Evolutionary conservation across 306 rosid genomes (phyloP).

Genomic region (Prunus mongolica): DNA sequence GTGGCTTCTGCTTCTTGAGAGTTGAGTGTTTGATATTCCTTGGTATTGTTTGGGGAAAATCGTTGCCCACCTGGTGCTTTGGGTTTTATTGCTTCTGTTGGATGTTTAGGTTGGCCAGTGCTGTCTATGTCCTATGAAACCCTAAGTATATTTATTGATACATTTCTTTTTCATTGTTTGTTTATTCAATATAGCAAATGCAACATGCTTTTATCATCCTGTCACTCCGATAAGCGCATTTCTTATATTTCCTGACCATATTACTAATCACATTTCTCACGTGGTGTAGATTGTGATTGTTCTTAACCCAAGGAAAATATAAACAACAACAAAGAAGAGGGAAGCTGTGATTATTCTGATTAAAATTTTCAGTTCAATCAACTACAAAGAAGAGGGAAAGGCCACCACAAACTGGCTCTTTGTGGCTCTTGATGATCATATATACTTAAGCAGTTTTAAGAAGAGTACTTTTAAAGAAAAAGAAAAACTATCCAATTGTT

Average conservation of each 20-base stretch:
- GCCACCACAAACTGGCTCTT: too few species aligned
- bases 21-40: neutral
- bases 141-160: neutral
- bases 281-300: neutral
- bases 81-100: neutral
- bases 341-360: too few species aligned
- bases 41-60: neutral
- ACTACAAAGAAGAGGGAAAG: too few species aligned
- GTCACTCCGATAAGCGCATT: neutral
- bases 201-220: neutral
- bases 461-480: too few species aligned
- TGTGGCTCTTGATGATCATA: too few species aligned
- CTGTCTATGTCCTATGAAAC: neutral
- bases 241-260: neutral
- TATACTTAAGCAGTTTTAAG: too few species aligned
- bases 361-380: too few species aligned
- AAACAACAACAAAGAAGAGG: too few species aligned
- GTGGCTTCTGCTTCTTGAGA: neutral
- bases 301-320: too few species aligned
- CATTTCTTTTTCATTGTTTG: neutral
- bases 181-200: neutral
- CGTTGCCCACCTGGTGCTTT: neutral
- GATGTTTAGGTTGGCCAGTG: slow-evolving; percentile 3
- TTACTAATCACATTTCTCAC: neutral
- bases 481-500: too few species aligned